These are phyloP conservation scores for Cryptococcus maquisensis DNA, from an alignment of 1,284 basidiomycete species.

Conservation along the genomic window DNA sequence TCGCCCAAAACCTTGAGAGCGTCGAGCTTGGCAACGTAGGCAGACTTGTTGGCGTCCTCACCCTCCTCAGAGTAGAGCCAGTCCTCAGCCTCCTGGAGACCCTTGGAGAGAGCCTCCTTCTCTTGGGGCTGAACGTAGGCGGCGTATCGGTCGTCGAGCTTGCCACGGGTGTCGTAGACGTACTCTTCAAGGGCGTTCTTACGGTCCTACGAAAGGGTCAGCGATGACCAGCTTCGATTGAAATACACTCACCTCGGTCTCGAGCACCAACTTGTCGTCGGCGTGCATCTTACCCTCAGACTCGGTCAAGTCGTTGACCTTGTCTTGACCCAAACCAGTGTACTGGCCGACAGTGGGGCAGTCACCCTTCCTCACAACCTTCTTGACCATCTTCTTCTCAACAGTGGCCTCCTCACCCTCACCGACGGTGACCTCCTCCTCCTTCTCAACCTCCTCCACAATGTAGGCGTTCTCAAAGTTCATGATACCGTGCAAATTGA, in stretches of 20 bases:
- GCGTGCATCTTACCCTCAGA: conserved; percentile 80
- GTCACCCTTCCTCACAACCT: conserved; percentile 72
- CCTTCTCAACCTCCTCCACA: conserved; percentile 66
- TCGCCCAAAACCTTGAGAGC: conserved; percentile 75
- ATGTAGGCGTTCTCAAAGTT: conserved; percentile 79
- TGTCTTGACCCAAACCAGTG: conserved; percentile 59
- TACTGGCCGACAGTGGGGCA: conserved; percentile 65
- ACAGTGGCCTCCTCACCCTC: conserved; percentile 59
- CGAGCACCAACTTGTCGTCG: conserved; percentile 86
- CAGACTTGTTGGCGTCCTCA: conserved; percentile 88
- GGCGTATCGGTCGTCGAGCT: conserved; percentile 81
- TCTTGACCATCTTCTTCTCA: conserved; percentile 62
- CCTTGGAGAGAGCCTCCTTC: conserved; percentile 67
- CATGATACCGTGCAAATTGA: conserved; percentile 79
- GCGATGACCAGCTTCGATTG: neutral
- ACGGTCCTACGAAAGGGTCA: conserved; percentile 61
- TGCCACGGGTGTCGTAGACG: conserved; percentile 87
- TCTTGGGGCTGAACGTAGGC: conserved; percentile 67
- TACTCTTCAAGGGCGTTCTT: conserved; percentile 98
- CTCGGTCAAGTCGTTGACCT: conserved; percentile 67
- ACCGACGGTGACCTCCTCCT: conserved; percentile 57
- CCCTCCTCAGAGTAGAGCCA: conserved; percentile 95
- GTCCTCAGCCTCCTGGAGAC: conserved; percentile 75
- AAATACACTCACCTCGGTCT: conserved; percentile 70
- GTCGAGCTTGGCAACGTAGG: conserved; percentile 75